A percentile compares a stretch with the other conserved stretches of the same genome.
Evolutionary conservation across 345 rosid genomes (phyloP).

Genomic region (Pseudoturritis turrita): DNA sequence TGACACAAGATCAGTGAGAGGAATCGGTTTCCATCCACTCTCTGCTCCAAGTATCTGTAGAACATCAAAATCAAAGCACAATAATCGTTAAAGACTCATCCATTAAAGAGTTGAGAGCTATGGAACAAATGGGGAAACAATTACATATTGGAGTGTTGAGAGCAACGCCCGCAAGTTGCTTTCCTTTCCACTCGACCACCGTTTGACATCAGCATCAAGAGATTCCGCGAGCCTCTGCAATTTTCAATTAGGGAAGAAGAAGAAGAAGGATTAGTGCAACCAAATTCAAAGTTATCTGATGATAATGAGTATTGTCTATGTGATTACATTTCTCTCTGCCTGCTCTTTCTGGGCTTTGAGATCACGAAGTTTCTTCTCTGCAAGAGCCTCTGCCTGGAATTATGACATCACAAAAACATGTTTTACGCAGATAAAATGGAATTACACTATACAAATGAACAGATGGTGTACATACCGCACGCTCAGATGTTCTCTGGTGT

Average conservation of each 20-base stretch:
- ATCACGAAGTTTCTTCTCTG: constrained; percentile 89
- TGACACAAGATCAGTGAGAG: constrained; percentile 70
- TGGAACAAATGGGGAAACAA: neutral
- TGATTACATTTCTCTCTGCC: constrained; percentile 80
- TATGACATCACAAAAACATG: constrained; percentile 10
- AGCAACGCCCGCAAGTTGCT: constrained; percentile 87
- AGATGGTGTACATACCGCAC: constrained; percentile 52
- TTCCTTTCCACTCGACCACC: constrained; percentile 91
- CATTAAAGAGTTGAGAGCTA: neutral
- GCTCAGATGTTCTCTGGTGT: constrained; percentile 77
- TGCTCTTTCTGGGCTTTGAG: constrained; percentile 83
- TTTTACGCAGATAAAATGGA: constrained; percentile 11
- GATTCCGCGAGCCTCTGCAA: constrained; percentile 72
- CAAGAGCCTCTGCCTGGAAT: constrained; percentile 89
- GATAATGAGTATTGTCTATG: constrained; percentile 8
- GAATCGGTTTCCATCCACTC: constrained; percentile 88
- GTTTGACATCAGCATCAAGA: constrained; percentile 82
- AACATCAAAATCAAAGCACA: neutral
- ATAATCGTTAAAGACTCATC: neutral
- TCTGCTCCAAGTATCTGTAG: constrained; percentile 87
- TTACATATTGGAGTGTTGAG: constrained; percentile 90
- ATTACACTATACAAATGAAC: neutral
- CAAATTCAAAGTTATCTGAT: neutral
- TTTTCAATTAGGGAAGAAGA: constrained; percentile 10
- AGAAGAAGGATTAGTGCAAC: constrained; percentile 7